Evolutionary conservation across 2,329 filamentous ascomycete species (phyloP).

Genomic region (Xylaria sp.): DNA sequence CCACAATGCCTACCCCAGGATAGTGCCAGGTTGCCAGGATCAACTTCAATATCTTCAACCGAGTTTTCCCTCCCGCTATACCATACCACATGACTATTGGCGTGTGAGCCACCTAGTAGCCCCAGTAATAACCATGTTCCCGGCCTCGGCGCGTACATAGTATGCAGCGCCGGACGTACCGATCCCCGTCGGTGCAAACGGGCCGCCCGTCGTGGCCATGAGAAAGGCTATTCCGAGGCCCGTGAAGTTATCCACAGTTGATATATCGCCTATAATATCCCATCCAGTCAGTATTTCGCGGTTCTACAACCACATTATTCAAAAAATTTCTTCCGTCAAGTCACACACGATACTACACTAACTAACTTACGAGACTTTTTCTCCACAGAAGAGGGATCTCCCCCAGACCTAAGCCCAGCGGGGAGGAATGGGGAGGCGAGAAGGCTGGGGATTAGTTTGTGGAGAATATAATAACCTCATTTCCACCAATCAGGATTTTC

Average conservation of each 20-base stretch:
- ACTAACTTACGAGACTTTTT: too few species aligned
- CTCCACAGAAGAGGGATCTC: constrained; percentile 17
- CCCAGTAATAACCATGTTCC: constrained; percentile 11
- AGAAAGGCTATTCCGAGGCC: not conserved
- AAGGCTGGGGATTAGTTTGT: constrained; percentile 22
- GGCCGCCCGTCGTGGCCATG: not conserved
- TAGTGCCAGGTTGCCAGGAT: constrained; percentile 10
- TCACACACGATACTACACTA: not conserved
- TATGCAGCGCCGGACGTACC: constrained; percentile 2
- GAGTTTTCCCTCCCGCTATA: constrained; percentile 1
- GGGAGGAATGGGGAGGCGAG: constrained; percentile 1
- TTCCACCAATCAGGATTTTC: constrained; percentile 22
- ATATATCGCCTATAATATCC: not conserved
- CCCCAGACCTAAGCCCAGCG: constrained; percentile 16
- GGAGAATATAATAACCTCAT: constrained; percentile 9
- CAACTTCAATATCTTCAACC: not conserved
- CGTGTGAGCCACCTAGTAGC: constrained; percentile 1
- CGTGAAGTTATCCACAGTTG: not conserved
- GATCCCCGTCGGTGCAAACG: not conserved
- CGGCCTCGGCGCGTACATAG: not conserved
- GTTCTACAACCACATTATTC: too few species aligned
- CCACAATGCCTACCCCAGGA: not conserved
- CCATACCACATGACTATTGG: constrained; percentile 5
- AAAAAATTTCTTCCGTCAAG: not conserved
- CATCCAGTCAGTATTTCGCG: not conserved